Base-by-base conservation (phyloP, 1,284 basidiomycete genomes). In the Cutaneotrichosporon sp. region DNA sequence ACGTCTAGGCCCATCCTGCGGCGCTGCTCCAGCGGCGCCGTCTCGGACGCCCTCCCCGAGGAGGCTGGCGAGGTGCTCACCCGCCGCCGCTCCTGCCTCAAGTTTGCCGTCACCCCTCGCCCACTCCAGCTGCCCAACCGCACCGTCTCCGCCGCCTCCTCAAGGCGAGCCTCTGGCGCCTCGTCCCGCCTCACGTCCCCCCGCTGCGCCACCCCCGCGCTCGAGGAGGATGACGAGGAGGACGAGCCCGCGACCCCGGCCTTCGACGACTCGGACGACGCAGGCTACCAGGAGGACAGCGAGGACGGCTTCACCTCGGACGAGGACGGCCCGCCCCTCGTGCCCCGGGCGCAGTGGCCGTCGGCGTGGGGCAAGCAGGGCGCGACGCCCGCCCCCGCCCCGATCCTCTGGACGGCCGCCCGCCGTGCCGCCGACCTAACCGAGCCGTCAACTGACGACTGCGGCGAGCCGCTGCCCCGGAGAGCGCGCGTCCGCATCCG, bases 231-330 rank as follows among this genome's bases (percentile, higher is more conserved):
- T n/a, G 34, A 55, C 25, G 51, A 62, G n/a, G 56, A 58, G n/a
- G 64, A 58, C 9, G 56, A 58, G 16, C 34, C 58, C 2, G 50
- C 55, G 10, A 64, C 62, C 13, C 59, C 64, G 0, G 59, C 47
- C 0, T 60, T 42, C 27, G 34, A n/a, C n/a, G n/a, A 52, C 33
- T 53, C 57, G 7, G 65, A 66, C 25, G 60, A 59, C 20, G 65
- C 60, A 36, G 66, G 66, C 0, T 67, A 67, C 43, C 57, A 59
- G 24, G 66, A 67, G 49, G 66, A 67, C 63, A 57, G 54, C n/a
- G 66, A 67, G 58, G 66, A 67, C 54, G 66, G 66, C 9, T 67
- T 67, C 56, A 62, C 60, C n/a, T 60, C 60, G 1, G 64, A 62
- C 31, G 60, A 47, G 42, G 54, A 46, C 25, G 56, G 33, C 34